Base-by-base conservation (phyloP, 2,329 filamentous ascomycete species). In the Penicillium sclerotiorum region DNA sequence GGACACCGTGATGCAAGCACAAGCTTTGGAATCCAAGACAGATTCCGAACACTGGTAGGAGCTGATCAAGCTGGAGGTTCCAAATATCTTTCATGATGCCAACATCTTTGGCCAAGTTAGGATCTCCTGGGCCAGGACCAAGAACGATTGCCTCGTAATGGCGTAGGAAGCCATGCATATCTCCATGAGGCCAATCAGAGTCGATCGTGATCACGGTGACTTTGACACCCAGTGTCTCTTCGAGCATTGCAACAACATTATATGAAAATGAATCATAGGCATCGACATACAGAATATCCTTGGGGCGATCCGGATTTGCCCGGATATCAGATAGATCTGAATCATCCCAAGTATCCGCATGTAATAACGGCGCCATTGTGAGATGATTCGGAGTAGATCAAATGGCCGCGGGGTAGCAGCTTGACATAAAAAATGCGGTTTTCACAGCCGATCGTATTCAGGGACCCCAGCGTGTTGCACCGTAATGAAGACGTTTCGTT, bases 241-340 rank as follows among this genome's bases (percentile, higher is more conserved):
- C 82, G 39, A 97, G 79, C 27, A 96, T 82, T 5, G 89, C 86
- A 45, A 95, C 85, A 63, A 97, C 94, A 74, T 96, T 97, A 74
- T 95, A 92, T 47, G 91, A 90, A 73, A 96, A 99, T 35, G 92
- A 96, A 75, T 99, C 94, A 73, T 95, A 95, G 55, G 93, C 92
- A 70, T 97, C 94, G 59, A 99, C 80, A 73, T 95, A 96, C 56
- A 97, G 83, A 55, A 97, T 87, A 52, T 58, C 65, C 43, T 62
- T 67, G 37, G 33, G 23, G 11, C 5, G 17, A 28, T 27, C 30
- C 20, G 55, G 22, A 42, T 21, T 2, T 23, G 27, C n/a, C 36
- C 39, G 28, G 15, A 27, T 35, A 9, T 27, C 36, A 15, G 45
- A 20, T 17, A 32, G 23, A 28, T 35, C 20, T 18, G 21, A 18